Conservation (phyloP, 305 asterid genomes). For the Coffea humblotiana region DNA sequence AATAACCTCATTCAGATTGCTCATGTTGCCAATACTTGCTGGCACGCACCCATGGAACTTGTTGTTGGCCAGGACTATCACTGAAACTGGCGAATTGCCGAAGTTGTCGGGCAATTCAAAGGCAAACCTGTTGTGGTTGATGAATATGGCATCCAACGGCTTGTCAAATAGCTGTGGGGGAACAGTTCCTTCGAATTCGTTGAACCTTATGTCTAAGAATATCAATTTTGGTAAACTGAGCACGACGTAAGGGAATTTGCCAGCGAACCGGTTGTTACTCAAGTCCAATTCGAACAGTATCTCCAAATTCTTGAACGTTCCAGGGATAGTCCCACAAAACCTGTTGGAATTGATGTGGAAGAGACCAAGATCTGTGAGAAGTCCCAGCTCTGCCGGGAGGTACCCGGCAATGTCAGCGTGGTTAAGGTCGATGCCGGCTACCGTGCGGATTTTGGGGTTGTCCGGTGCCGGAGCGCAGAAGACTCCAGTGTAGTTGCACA, state of each 20-base stretch:
- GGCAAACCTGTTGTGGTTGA: constrained; percentile 68
- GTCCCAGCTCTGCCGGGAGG: constrained; percentile 75
- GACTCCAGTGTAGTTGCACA: constrained; percentile 65
- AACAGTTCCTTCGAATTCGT: constrained; percentile 82
- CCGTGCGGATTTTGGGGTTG: constrained; percentile 46
- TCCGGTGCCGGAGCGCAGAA: constrained; percentile 73
- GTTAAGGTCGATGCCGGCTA: constrained; percentile 80
- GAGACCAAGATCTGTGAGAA: constrained; percentile 69
- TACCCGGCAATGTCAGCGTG: constrained; percentile 88
- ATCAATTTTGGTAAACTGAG: constrained; percentile 53
- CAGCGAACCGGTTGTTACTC: constrained; percentile 87
- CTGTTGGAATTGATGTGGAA: constrained; percentile 79
- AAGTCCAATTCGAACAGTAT: constrained; percentile 66
- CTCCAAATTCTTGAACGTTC: constrained; percentile 50
- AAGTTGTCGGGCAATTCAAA: constrained; percentile 80
- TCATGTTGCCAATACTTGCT: constrained; percentile 72
- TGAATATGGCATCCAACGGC: constrained; percentile 76
- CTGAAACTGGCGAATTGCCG: constrained; percentile 88
- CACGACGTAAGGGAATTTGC: constrained; percentile 75
- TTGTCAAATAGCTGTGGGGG: constrained; percentile 65
- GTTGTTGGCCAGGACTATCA: constrained; percentile 71
- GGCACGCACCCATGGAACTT: constrained; percentile 80
- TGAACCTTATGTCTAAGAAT: constrained; percentile 63
- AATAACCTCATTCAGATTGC: constrained; percentile 59
- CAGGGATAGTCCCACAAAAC: constrained; percentile 68